phyloP scores from a whole-genome alignment of 106 monocot species.

The Apostasia shenzhenica region DNA sequence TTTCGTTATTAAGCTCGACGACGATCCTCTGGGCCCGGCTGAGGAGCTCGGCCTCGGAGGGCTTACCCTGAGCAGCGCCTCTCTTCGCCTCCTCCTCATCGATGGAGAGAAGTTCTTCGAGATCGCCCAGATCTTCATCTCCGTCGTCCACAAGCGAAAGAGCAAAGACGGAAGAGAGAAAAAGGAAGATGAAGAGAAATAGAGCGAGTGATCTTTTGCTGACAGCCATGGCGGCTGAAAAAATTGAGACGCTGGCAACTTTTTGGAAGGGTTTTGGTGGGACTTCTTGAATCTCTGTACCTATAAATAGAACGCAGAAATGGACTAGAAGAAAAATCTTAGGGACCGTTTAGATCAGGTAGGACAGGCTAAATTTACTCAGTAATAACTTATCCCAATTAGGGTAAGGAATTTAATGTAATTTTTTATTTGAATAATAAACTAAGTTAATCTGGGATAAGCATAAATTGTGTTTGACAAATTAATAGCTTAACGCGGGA shows the following conservation, averaged over 20 bases:
- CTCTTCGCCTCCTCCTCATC: slow-evolving; percentile 67
- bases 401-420: too few species aligned
- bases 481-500: too few species aligned
- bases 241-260: background rate
- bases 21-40: slow-evolving; percentile 70
- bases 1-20: slow-evolving; percentile 67
- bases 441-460: too few species aligned
- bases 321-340: background rate
- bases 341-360: too few species aligned
- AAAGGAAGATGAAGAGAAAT: slow-evolving; percentile 10
- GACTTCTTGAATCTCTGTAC: background rate
- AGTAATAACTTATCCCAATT: too few species aligned
- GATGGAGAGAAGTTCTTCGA: slow-evolving; percentile 73
- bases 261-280: background rate
- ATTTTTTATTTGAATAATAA: too few species aligned
- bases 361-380: too few species aligned
- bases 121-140: slow-evolving; percentile 50
- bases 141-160: background rate
- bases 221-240: background rate
- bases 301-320: background rate
- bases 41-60: slow-evolving; percentile 43
- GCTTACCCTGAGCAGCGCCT: background rate
- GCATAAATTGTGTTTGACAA: too few species aligned
- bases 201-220: slow-evolving; percentile 8
- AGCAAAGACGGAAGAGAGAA: slow-evolving; percentile 1